Evolutionary conservation across 257 asterid species (phyloP), one percentile per base, ranked within the genome.

Genomic region (Thymus mandschuricus): DNA sequence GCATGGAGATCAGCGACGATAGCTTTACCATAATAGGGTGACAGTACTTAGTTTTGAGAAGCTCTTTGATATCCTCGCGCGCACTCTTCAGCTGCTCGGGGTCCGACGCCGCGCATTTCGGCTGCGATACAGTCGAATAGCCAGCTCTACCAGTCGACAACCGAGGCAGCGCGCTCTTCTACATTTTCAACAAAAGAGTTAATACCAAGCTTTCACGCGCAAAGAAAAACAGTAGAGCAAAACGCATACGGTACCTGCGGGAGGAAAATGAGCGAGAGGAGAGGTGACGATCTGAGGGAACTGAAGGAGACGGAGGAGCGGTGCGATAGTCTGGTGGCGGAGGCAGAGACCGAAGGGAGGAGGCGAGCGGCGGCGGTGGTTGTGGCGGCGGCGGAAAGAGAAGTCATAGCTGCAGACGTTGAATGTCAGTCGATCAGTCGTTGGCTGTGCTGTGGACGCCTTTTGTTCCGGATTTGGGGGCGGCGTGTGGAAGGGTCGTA

Each of bases 31-130:
- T 46, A 77, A 94, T 88, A 38, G 99, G 98, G 63, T 94, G 98
- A 75, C 89, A 88, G 80, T 79, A 94, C 45, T 68, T 83, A 40
- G 87, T 72, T 75, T 77, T 81, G 66, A 94, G 91, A 13, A 94
- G 88, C 79, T 85, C 88, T 63, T 86, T 88, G 3, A 94, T 86
- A 70, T 94, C 99, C 79, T 94, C 93, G 68, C 95, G 85, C 34
- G 99, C 99, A 77, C 87, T 81, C 82, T 88, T 89, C 86, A 94
- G 74, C 84, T 94, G 96, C 75, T 83, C 91, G 33, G 90, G 86
- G 75, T 81, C 81, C 56, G 99, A 89, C 1, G 86, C 95, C 2
- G 85, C 75, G 90, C 92, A 86, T 82, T 85, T 91, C 74, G 96
- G 90, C 77, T 91, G 75, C 69, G 87, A 69, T 58, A 63, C 76